These are phyloP conservation scores for Coemansia sp. DNA, from an alignment of 192 early-diverging fungal species.

Conservation along the genomic window DNA sequence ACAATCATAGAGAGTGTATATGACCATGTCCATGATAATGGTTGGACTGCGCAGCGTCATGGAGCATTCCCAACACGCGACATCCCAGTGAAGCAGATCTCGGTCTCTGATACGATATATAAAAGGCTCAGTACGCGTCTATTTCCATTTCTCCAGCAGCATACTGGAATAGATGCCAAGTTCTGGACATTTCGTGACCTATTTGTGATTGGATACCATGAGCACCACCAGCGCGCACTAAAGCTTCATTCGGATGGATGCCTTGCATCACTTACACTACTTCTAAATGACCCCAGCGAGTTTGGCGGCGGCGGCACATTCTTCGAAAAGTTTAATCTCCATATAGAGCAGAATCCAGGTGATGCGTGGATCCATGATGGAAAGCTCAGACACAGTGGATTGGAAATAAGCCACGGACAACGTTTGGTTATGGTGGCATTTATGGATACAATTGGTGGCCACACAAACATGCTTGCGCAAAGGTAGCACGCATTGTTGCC, in stretches of 20 bases:
- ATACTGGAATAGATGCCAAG: conserved; percentile 20
- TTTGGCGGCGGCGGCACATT: conserved; percentile 60
- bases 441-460: conserved; percentile 52
- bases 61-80: conserved; percentile 57
- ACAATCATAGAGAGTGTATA: conserved; percentile 20
- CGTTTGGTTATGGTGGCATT: conserved; percentile 56
- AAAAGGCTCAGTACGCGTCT: conserved; percentile 9
- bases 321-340: conserved; percentile 24
- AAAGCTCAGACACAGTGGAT: conserved; percentile 44
- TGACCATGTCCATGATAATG: neutral
- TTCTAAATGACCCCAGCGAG: conserved; percentile 47
- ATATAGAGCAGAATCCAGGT: conserved; percentile 35
- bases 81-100: conserved; percentile 30
- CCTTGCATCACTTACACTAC: conserved; percentile 55
- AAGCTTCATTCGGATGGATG: conserved; percentile 58
- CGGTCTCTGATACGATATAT: neutral
- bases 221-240: conserved; percentile 44
- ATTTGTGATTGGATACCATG: conserved; percentile 53
- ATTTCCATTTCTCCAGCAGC: conserved; percentile 21
- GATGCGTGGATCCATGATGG: conserved; percentile 55
- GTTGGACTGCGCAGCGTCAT: conserved; percentile 53
- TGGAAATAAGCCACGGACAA: conserved; percentile 40
- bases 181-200: conserved; percentile 54
- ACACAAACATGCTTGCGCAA: conserved; percentile 9
- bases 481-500: neutral